Percentiles rank a stretch among this genome's conserved stretches.
Conservation (phyloP, 768 basidiomycete species). For the Gymnopilus junonius region DNA sequence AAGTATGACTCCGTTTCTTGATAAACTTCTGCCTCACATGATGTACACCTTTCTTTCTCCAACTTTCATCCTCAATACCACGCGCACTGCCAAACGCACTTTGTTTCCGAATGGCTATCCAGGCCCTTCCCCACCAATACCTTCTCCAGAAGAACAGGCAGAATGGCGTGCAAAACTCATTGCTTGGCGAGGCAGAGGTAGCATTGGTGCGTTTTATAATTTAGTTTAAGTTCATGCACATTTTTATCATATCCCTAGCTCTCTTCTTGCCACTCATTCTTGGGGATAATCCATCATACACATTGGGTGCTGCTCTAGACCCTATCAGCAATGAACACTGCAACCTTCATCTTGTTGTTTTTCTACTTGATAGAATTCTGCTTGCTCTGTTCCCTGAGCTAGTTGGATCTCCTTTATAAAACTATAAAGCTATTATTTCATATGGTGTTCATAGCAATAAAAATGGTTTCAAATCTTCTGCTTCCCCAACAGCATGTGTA, state of each 20-base stretch:
- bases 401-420: slow-evolving; percentile 22
- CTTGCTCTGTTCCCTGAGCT: slow-evolving; percentile 81
- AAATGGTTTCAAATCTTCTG: not conserved
- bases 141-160: slow-evolving; percentile 76
- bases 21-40: slow-evolving; percentile 76
- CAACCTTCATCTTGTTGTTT: slow-evolving; percentile 77
- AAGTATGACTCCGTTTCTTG: slow-evolving; percentile 57
- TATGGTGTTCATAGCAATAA: not conserved
- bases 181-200: slow-evolving; percentile 40
- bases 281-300: slow-evolving; percentile 52
- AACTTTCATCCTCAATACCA: slow-evolving; percentile 52
- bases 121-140: slow-evolving; percentile 71
- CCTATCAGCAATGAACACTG: slow-evolving; percentile 66
- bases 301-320: slow-evolving; percentile 60
- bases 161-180: slow-evolving; percentile 52
- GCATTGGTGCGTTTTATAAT: slow-evolving; percentile 32
- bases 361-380: slow-evolving; percentile 77
- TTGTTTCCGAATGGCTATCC: slow-evolving; percentile 94
- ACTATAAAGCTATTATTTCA: not conserved
- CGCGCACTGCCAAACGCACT: slow-evolving; percentile 63
- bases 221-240: not conserved
- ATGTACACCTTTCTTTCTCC: slow-evolving; percentile 61
- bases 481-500: not conserved
- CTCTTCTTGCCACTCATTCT: slow-evolving; percentile 55
- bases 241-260: slow-evolving; percentile 26